Evolutionary conservation across 106 monocot species (phyloP), one percentile per base, ranked within the genome.

Genomic region (Allium fistulosum): DNA sequence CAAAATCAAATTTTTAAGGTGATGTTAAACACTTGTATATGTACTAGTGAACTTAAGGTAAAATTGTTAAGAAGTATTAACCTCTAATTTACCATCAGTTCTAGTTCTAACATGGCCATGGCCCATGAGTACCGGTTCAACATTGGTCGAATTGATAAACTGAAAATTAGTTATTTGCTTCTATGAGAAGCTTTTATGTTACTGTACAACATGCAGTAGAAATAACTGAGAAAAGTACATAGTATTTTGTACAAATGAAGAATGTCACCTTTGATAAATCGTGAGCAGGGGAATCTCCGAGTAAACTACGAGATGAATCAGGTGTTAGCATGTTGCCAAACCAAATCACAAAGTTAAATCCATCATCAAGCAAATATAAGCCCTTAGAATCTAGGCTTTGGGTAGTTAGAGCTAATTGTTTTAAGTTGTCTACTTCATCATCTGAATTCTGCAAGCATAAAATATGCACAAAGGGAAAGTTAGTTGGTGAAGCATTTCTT

Each of bases 341-440:
- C 97, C 97, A 99, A 61, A 92, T 65, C 73, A 87, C 37, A 65
- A 99, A 87, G 49, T 50, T 84, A 57, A 90, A 87, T 26, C 97
- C 97, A 76, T 99, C 82, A 77, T 99, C 90, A 79, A 59, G 76
- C 58, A 92, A 59, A 65, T 87, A 99, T 11, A 99, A 57, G 12
- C 87, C 87, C 74, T 71, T 77, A 10, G 85, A 67, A 72, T 99
- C 90, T 74, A 99, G 81, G 79, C 83, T 79, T 37, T 81, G 77
- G 45, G 49, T 64, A 58, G 85, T 87, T 68, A 99, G 80, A 17
- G 97, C 69, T 37, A 92, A 75, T 46, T 50, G 75, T 55, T 74
- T 74, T 52, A 62, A 61, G 45, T 60, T 18, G 37, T 68, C 77
- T 28, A 79, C 69, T 15, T 68, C 49, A 55, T 80, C 83, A 68